Conservation (phyloP, 164 flowering plant species). For the Chloranthus sessilifolius region DNA sequence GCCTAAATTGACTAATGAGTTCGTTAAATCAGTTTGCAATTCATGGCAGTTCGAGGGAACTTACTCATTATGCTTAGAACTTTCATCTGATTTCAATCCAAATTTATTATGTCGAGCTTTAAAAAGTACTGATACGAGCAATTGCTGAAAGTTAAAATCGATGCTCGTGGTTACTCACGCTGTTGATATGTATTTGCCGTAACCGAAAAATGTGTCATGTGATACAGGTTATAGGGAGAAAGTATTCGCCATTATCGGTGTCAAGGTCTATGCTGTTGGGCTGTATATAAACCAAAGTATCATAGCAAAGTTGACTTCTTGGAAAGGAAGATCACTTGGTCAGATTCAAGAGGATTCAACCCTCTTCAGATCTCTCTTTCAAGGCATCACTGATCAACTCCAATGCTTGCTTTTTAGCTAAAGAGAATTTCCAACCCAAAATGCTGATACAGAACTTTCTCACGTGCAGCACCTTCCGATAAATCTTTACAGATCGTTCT, state of each 20-base stretch:
- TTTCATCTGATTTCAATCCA: no score
- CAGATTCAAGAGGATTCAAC: constrained; percentile 40
- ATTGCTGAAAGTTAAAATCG: no score
- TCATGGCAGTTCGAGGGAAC: no score
- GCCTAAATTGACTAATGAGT: no score
- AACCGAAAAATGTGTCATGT: no score
- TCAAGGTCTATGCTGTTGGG: constrained; percentile 88
- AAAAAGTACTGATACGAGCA: no score
- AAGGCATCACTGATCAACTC: constrained; percentile 31
- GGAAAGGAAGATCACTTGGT: constrained; percentile 48
- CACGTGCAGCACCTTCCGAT: constrained; percentile 58
- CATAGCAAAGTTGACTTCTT: constrained; percentile 26
- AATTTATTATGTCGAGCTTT: no score
- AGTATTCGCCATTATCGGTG: constrained; percentile 79
- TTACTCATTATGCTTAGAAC: no score
- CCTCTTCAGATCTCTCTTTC: constrained; percentile 41
- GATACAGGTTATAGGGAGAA: constrained; percentile 85
- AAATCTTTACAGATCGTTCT: constrained; percentile 77
- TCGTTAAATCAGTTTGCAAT: no score
- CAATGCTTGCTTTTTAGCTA: background rate
- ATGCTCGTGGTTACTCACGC: no score
- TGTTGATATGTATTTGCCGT: no score
- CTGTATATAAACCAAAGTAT: constrained; percentile 43
- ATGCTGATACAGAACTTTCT: constrained; percentile 9
- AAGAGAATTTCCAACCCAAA: background rate